These are phyloP conservation scores for Penicillium pulvis DNA, from an alignment of 495 filamentous ascomycete genomes.

Conservation along the genomic window DNA sequence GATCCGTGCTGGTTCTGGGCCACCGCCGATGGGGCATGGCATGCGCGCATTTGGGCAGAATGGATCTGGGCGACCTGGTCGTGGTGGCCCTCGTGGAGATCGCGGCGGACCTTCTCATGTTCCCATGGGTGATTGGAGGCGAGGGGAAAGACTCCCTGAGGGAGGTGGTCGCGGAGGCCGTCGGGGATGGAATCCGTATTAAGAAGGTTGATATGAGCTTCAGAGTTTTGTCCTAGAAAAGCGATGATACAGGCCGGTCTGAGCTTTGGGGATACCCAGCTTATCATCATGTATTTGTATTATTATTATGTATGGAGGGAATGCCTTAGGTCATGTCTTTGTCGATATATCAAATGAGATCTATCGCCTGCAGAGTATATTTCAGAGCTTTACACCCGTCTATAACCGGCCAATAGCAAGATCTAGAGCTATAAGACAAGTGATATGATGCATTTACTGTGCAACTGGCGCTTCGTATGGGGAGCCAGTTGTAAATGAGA, in stretches of 20 bases:
- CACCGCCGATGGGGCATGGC: constrained; percentile 32
- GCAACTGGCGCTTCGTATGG: not conserved
- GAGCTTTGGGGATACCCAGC: constrained; percentile 12
- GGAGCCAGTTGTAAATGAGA: constrained; percentile 3
- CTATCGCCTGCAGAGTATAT: not conserved
- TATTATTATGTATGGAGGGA: constrained; percentile 15
- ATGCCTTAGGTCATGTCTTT: constrained; percentile 1
- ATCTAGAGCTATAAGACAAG: not conserved
- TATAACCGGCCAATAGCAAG: not conserved
- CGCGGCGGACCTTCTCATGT: constrained; percentile 29
- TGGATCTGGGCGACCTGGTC: constrained; percentile 37
- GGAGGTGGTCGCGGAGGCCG: constrained; percentile 34
- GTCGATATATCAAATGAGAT: not conserved
- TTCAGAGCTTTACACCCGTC: not conserved
- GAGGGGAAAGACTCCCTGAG: constrained; percentile 45
- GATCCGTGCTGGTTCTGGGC: constrained; percentile 27
- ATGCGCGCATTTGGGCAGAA: constrained; percentile 54
- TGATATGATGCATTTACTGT: not conserved
- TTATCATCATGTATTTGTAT: constrained; percentile 14
- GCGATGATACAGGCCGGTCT: not conserved
- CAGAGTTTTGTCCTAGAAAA: not conserved
- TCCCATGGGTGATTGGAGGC: constrained; percentile 44
- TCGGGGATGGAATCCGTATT: constrained; percentile 49
- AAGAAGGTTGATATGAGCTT: not conserved
- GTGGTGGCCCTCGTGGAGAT: constrained; percentile 34